These are phyloP conservation scores for Lactifluus subvellereus DNA, from an alignment of 768 basidiomycete species.

Conservation along the genomic window DNA sequence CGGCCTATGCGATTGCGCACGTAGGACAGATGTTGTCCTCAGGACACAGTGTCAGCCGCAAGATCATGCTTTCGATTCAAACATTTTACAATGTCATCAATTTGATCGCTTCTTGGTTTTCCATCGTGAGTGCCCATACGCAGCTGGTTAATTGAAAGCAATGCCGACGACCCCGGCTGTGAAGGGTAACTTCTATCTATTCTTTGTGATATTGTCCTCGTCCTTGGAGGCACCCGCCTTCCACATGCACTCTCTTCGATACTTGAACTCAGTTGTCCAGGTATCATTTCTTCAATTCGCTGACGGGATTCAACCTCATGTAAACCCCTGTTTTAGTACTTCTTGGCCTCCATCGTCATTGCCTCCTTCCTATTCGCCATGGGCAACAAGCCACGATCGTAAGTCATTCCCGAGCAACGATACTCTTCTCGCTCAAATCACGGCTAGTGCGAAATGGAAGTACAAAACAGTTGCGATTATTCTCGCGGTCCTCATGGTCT, in stretches of 20 bases:
- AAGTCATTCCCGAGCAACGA: slow-evolving; percentile 19
- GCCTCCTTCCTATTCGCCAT: slow-evolving; percentile 91
- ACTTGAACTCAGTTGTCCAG: slow-evolving; percentile 72
- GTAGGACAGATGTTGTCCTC: slow-evolving; percentile 71
- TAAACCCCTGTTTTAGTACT: slow-evolving; percentile 44
- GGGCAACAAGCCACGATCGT: slow-evolving; percentile 93
- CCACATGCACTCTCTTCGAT: slow-evolving; percentile 52
- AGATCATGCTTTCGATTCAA: slow-evolving; percentile 69
- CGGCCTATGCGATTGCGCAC: slow-evolving; percentile 90
- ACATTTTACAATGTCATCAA: slow-evolving; percentile 85
- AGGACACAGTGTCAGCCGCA: slow-evolving; percentile 75
- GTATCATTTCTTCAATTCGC: slow-evolving; percentile 33
- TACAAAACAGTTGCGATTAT: slow-evolving; percentile 74
- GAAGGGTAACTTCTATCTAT: slow-evolving; percentile 92
- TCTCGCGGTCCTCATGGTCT: slow-evolving; percentile 73
- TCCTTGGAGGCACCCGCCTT: slow-evolving; percentile 77
- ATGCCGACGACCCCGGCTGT: slow-evolving; percentile 3
- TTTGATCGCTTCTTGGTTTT: slow-evolving; percentile 90
- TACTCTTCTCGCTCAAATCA: not conserved
- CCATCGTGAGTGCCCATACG: slow-evolving; percentile 50
- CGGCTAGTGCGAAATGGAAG: slow-evolving; percentile 66
- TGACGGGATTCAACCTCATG: not conserved
- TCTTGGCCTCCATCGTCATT: slow-evolving; percentile 79
- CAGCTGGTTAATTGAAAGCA: not conserved
- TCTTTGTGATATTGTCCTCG: slow-evolving; percentile 89